Evolutionary conservation across 305 asterid genomes (phyloP).

Genomic region (Fraxinus floribunda): DNA sequence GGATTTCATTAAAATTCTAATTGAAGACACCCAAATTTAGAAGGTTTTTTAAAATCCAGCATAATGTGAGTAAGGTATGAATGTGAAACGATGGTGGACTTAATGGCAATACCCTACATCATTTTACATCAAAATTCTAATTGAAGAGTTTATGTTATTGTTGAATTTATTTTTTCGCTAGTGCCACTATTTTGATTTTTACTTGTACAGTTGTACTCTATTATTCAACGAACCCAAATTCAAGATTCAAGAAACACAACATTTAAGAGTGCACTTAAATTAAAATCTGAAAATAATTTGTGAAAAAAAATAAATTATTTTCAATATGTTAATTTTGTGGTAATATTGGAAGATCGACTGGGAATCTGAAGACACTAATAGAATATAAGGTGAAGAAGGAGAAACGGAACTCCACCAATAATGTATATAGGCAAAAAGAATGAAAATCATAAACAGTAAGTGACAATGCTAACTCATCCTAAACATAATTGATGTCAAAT

Average conservation of each 20-base stretch:
- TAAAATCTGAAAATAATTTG: no score
- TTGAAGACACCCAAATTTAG: no score
- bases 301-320: no score
- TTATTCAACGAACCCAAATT: background rate
- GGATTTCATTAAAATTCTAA: no score
- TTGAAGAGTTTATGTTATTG: background rate
- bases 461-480: background rate
- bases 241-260: background rate
- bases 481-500: background rate
- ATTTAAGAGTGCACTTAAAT: background rate
- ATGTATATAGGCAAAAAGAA: background rate
- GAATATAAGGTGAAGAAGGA: background rate
- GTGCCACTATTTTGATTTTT: background rate
- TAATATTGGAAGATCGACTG: no score
- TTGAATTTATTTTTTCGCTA: background rate
- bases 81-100: background rate
- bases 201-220: background rate
- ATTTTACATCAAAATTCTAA: background rate
- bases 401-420: background rate
- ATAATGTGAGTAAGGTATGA: no score
- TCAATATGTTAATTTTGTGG: background rate
- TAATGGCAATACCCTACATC: background rate
- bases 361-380: background rate
- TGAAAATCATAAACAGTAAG: background rate
- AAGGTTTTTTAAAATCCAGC: no score